Evolutionary conservation across 2,329 filamentous ascomycete species (phyloP).

Genomic region (Fusarium sublunatum): DNA sequence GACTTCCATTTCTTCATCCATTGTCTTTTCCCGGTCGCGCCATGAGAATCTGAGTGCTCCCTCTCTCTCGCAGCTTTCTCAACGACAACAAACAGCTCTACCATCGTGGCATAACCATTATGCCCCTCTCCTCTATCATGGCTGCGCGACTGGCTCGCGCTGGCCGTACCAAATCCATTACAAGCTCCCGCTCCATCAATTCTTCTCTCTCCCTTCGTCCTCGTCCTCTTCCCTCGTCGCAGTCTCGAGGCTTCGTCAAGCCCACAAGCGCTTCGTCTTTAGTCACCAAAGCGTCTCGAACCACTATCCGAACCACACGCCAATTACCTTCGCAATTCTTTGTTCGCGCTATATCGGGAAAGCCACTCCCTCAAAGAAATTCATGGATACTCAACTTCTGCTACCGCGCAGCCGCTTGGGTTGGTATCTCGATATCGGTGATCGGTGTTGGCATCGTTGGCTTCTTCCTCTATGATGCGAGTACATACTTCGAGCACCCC

Average conservation of each 20-base stretch:
- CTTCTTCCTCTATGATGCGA: slow-evolving; percentile 95
- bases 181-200: slow-evolving; percentile 29
- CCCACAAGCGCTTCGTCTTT: slow-evolving; percentile 31
- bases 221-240: slow-evolving; percentile 23
- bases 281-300: slow-evolving; percentile 20
- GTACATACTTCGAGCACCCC: slow-evolving; percentile 82
- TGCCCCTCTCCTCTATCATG: slow-evolving; percentile 42
- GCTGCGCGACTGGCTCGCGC: slow-evolving; percentile 42
- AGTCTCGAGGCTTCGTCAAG: slow-evolving; percentile 40
- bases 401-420: slow-evolving; percentile 71
- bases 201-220: slow-evolving; percentile 26
- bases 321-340: slow-evolving; percentile 43
- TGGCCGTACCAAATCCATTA: slow-evolving; percentile 22
- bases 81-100: slow-evolving; percentile 12
- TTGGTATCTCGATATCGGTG: slow-evolving; percentile 79
- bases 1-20: background rate
- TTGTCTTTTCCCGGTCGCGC: slow-evolving; percentile 11
- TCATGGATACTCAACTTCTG: slow-evolving; percentile 67
- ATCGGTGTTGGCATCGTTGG: slow-evolving; percentile 75
- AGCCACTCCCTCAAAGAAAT: slow-evolving; percentile 61
- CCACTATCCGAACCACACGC: slow-evolving; percentile 12
- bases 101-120: slow-evolving; percentile 16
- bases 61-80: slow-evolving; percentile 1
- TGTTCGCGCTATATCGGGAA: slow-evolving; percentile 61
- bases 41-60: slow-evolving; percentile 20